phyloP scores from a whole-genome alignment of 441 rosid species.

The Omphalea diandra region DNA sequence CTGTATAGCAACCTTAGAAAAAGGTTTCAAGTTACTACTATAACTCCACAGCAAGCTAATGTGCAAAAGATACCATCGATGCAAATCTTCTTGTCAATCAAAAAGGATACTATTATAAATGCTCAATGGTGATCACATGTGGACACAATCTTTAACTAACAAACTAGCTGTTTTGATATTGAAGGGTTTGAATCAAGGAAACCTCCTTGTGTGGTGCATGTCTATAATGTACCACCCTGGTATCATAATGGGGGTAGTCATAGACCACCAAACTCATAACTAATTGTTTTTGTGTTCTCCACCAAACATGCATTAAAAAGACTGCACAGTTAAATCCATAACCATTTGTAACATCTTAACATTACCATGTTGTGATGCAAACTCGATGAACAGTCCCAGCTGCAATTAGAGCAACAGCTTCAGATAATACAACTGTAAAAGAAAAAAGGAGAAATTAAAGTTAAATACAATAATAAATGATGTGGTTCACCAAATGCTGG shows the following conservation, averaged over 20 bases:
- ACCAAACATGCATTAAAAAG: not conserved
- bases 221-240: not conserved
- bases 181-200: not conserved
- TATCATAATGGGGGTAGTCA: not conserved
- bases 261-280: not conserved
- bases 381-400: slow-evolving; percentile 85
- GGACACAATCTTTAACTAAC: not conserved
- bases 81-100: slow-evolving; percentile 3
- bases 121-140: not conserved
- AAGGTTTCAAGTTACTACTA: not conserved
- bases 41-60: not conserved
- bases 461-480: not conserved
- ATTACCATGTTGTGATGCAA: slow-evolving; percentile 89
- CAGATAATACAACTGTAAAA: slow-evolving; percentile 69
- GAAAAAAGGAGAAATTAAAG: not conserved
- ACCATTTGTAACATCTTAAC: not conserved
- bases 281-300: not conserved
- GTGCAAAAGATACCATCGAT: not conserved
- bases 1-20: not conserved
- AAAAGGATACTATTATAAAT: not conserved
- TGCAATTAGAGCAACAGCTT: slow-evolving; percentile 66
- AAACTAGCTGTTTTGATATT: not conserved
- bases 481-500: slow-evolving; percentile 5
- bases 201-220: not conserved
- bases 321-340: not conserved